Evolutionary conservation across 163 green algal genomes (phyloP), one percentile per base, ranked within the genome.

Genomic region (Trebouxiophyceae sp.): DNA sequence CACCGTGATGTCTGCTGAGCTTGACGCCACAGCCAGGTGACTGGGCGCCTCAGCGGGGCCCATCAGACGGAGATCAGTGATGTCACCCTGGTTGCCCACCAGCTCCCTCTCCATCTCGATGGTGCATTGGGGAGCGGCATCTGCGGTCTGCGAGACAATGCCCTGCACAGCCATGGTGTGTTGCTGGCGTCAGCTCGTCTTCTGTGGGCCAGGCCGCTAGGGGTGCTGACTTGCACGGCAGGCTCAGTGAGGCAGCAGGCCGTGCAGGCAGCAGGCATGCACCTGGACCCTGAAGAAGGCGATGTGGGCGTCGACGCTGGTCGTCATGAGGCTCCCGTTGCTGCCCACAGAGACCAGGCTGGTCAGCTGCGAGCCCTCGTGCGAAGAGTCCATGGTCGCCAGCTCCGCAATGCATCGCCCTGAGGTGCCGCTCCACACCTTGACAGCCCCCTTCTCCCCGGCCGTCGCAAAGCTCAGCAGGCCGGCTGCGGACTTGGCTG

Each of bases 21-120:
- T 97, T 64, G 82, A 93, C 16, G 92, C 77, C 8, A 97, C 83
- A 0, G 86, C 91, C 24, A 97, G 54, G 33, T 84, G 77, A 7
- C 72, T 79, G 34, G 84, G 80, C 6, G 74, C 66, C 7, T 54
- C 63, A 12, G 39, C 33, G 12, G 70, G 54, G 19, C 76, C 79
- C n/a, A 97, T 31, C 20, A 96, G 89, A 0, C 78, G 72, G 28
- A 97, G 33, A 74, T 97, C 93, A 2, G 90, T 96, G n/a, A 98
- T 81, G 69, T 98, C 89, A 47, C 96, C 93, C 19, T 89, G 88
- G 75, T 97, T 95, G 31, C 91, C 39, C 12, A 50, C 19, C 39
- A 12, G 19, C 39, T 50, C 39, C 39, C 39, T 50, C 12, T 12
- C 19, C 39, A 50, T 50, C 12, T 50, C 19, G 12, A 50, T 16